Percentiles rank a stretch among this genome's conserved stretches.
These are phyloP conservation scores for Stachybotrys elegans DNA, from an alignment of 2,329 filamentous ascomycete genomes.

Conservation along the genomic window DNA sequence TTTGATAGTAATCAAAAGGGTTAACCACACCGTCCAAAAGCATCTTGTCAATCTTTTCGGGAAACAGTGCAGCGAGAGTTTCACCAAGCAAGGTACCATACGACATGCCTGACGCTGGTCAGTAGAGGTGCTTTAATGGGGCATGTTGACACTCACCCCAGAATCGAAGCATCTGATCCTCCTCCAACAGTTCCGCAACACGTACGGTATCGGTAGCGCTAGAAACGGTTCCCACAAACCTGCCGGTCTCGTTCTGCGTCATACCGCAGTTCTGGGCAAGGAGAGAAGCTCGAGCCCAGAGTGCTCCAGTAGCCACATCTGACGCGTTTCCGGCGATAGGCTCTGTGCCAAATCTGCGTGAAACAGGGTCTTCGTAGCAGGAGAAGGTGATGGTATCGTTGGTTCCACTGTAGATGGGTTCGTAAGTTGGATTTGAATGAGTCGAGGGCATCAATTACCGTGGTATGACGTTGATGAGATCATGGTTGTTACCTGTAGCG, in stretches of 20 bases:
- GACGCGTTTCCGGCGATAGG: background rate
- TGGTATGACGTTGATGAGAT: background rate
- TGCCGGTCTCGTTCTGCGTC: background rate
- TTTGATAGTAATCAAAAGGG: conserved; percentile 21
- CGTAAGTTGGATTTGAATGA: background rate
- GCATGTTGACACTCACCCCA: conserved; percentile 20
- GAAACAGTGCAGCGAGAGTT: conserved; percentile 35
- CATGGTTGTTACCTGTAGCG: background rate
- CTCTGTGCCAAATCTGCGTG: background rate
- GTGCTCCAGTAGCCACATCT: background rate
- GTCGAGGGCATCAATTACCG: background rate
- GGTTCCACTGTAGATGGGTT: conserved; percentile 7
- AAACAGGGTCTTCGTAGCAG: background rate
- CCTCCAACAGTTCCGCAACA: conserved; percentile 26
- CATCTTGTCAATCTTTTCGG: conserved; percentile 31
- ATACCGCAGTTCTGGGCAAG: background rate
- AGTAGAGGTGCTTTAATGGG: background rate
- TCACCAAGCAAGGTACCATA: conserved; percentile 35
- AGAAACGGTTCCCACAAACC: conserved; percentile 23
- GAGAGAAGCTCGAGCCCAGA: background rate
- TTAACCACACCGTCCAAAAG: conserved; percentile 32
- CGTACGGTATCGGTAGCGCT: conserved; percentile 29
- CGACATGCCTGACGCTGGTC: conserved; percentile 24
- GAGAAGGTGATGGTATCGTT: background rate
- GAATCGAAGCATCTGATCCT: conserved; percentile 24